These are phyloP conservation scores for Cladorrhinum sp. DNA, from an alignment of 2,329 filamentous ascomycete species.

Conservation along the genomic window DNA sequence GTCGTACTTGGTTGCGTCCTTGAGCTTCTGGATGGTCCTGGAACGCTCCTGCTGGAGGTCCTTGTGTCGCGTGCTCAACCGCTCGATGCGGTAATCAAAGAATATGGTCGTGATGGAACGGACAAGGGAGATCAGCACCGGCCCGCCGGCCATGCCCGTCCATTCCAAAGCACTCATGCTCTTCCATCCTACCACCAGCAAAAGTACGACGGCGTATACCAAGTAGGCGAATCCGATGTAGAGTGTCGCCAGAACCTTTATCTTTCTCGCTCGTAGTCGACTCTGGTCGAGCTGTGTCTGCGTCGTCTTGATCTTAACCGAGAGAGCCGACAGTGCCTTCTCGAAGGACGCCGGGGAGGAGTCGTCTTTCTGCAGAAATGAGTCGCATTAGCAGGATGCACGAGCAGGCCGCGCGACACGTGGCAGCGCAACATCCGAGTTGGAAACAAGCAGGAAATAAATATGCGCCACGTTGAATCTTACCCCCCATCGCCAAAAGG, in stretches of 20 bases:
- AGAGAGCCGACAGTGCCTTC: conserved; percentile 79
- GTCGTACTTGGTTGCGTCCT: conserved; percentile 92
- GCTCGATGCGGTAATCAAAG: conserved; percentile 78
- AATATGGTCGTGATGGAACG: conserved; percentile 64
- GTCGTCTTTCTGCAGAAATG: conserved; percentile 60
- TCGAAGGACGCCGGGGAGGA: conserved; percentile 90
- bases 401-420: background rate
- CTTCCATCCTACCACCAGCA: conserved; percentile 79
- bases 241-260: conserved; percentile 82
- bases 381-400: background rate
- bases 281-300: conserved; percentile 71
- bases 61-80: conserved; percentile 66
- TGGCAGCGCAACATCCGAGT: conserved; percentile 5
- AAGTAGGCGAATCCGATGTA: conserved; percentile 91
- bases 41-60: conserved; percentile 74
- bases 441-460: background rate
- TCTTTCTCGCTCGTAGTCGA: conserved; percentile 69
- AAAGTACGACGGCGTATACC: conserved; percentile 75
- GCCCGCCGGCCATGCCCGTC: conserved; percentile 72
- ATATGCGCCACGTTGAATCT: conserved; percentile 28
- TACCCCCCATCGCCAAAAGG: conserved; percentile 64
- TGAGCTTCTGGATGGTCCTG: conserved; percentile 88
- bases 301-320: conserved; percentile 74
- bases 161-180: conserved; percentile 77
- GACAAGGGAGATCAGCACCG: conserved; percentile 75